Conservation (phyloP, 164 flowering plant genomes). For the Piper longum region DNA sequence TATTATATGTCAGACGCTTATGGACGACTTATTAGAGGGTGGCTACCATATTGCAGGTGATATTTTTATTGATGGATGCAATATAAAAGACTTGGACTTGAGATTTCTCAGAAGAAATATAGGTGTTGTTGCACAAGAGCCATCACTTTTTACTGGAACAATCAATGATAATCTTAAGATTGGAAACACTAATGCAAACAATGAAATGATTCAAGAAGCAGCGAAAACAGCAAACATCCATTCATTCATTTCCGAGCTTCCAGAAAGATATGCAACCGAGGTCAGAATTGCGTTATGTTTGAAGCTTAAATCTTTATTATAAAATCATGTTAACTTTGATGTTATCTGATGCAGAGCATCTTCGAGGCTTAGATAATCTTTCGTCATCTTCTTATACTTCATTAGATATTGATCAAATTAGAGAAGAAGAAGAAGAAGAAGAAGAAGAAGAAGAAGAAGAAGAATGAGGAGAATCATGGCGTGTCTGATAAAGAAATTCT, state of each 20-base stretch:
- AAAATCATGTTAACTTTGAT: no score
- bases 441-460: no score
- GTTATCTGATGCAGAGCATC: no score
- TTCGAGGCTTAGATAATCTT: no score
- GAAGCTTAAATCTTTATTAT: no score
- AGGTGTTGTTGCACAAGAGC: constrained; percentile 64
- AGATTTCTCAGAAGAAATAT: constrained; percentile 40
- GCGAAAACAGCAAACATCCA: constrained; percentile 52
- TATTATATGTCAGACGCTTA: background rate
- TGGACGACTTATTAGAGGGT: background rate
- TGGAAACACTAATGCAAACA: constrained; percentile 41
- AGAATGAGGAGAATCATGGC: no score
- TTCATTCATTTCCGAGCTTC: constrained; percentile 46
- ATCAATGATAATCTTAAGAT: constrained; percentile 47
- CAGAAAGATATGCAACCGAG: constrained; percentile 47
- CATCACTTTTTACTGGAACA: constrained; percentile 48
- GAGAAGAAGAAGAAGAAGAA: no score
- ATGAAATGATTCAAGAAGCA: constrained; percentile 30
- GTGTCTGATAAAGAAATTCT: no score
- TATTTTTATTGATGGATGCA: constrained; percentile 40
- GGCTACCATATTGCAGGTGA: constrained; percentile 25
- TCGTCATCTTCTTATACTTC: no score
- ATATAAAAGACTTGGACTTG: constrained; percentile 46
- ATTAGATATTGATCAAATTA: no score
- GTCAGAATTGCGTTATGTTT: constrained; percentile 13